Evolutionary conservation across 2,329 filamentous ascomycete species (phyloP), one percentile per base, ranked within the genome.

Genomic region (Cytospora schulzeri): DNA sequence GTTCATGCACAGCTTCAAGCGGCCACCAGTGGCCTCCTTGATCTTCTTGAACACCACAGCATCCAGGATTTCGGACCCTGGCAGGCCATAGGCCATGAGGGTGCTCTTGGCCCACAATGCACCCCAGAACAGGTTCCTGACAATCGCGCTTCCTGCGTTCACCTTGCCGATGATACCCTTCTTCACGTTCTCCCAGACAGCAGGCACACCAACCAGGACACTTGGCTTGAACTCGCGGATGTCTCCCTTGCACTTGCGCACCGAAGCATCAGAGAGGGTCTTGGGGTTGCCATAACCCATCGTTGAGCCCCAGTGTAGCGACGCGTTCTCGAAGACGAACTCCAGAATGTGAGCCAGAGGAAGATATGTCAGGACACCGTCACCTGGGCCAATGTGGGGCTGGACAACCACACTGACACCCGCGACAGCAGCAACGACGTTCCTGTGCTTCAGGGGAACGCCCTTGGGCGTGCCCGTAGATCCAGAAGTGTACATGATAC

Each of bases 241-340:
- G 73, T 96, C 92, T 70, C 92, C 92, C 71, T 89, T 88, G 83
- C 91, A 96, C 77, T 96, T 93, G 69, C 90, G 88, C 71, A 96
- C 89, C 5, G 90, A 93, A 41, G 81, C 80, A 74, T 96, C 92
- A 5, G 92, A 94, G 66, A 96, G 83, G 2, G 92, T 96, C 76
- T 91, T 90, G 48, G 91, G 90, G 76, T 92, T 93, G 68, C 92
- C 92, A 76, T 96, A 96, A 52, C 92, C 92, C 89, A 96, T 92
- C 62, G 88, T 91, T 63, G 90, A 87, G 72, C 92, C 92, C 92
- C 92, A 96, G 80, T 86, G 93, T 67, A 96, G 78, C 66, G 87
- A 88, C 14, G 91, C 85, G 73, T 93, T 94, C 78, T 96, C 92
- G 73, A 96, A 95, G 69, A 96, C 91, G 73, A 92, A 94, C 75